Conservation (phyloP, 1,284 basidiomycete species). For the Cryptococcus sp. region DNA sequence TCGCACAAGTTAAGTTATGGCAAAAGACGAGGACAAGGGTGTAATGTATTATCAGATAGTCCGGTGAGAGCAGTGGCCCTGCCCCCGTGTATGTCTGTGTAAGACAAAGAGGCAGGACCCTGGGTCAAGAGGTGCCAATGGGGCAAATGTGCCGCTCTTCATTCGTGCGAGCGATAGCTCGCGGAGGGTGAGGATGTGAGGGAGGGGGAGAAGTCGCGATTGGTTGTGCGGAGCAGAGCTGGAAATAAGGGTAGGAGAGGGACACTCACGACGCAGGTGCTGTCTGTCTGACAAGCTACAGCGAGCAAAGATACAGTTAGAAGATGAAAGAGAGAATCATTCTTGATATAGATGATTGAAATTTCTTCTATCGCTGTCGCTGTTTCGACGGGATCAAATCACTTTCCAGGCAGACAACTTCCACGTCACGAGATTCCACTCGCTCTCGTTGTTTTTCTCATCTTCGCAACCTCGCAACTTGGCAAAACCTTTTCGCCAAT, state of each 20-base stretch:
- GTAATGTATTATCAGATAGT: constrained; percentile 39
- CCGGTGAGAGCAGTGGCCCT: constrained; percentile 45
- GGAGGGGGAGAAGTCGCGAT: neutral
- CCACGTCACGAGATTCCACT: constrained; percentile 9
- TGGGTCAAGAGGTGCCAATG: constrained; percentile 54
- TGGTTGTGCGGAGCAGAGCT: neutral
- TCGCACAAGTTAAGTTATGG: neutral
- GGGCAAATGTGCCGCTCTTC: constrained; percentile 50
- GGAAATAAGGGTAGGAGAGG: neutral
- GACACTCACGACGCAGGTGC: constrained; percentile 7
- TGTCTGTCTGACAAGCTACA: neutral
- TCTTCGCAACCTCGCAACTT: neutral
- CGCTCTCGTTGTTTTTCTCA: neutral
- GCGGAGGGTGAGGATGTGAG: constrained; percentile 1
- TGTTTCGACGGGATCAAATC: constrained; percentile 21
- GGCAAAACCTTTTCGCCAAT: constrained; percentile 5
- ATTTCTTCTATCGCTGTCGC: neutral
- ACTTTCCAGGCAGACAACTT: no score
- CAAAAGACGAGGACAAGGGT: neutral
- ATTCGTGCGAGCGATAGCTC: constrained; percentile 23
- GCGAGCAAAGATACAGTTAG: neutral
- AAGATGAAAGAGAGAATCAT: constrained; percentile 5
- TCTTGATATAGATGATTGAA: neutral
- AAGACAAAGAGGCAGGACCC: constrained; percentile 23
- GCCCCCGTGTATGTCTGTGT: constrained; percentile 7